Conservation (phyloP, 139 green algal species). For the Auxenochlorella pyrenoidosa region DNA sequence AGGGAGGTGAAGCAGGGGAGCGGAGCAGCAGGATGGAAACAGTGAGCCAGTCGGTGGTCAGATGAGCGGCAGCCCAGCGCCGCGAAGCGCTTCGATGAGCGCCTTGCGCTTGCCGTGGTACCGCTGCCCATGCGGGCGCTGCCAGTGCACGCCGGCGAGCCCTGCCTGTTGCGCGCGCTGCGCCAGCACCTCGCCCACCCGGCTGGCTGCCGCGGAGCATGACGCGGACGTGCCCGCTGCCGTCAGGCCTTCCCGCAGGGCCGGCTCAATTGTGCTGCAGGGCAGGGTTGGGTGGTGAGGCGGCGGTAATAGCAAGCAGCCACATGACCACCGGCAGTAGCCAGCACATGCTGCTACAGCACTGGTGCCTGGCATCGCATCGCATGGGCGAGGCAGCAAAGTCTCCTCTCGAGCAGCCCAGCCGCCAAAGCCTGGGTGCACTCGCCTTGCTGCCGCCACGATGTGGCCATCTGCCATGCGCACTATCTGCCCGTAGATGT, state of each 20-base stretch:
- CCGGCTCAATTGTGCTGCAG: constrained; percentile 18
- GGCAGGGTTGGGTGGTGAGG: no score
- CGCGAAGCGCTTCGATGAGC: constrained; percentile 42
- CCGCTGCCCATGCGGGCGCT: constrained; percentile 47
- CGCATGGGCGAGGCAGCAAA: neutral
- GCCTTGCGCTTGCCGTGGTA: constrained; percentile 57
- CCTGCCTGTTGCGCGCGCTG: constrained; percentile 39
- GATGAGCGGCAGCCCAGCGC: constrained; percentile 45
- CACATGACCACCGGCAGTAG: neutral
- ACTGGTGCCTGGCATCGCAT: neutral
- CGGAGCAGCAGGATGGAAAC: neutral
- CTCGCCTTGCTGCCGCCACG: constrained; percentile 39
- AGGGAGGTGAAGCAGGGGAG: neutral
- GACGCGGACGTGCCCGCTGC: neutral
- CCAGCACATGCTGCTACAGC: neutral
- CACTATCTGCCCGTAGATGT: constrained; percentile 59
- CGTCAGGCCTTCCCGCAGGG: neutral
- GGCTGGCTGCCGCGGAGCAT: neutral
- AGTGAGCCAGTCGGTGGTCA: neutral
- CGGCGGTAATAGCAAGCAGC: neutral
- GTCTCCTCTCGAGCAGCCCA: no score
- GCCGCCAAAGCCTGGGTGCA: neutral
- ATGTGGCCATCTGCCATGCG: constrained; percentile 45
- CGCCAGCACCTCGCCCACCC: constrained; percentile 49
- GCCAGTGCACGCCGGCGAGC: constrained; percentile 52